phyloP scores from a whole-genome alignment of 768 basidiomycete genomes.

The Agaricus subrufescens region DNA sequence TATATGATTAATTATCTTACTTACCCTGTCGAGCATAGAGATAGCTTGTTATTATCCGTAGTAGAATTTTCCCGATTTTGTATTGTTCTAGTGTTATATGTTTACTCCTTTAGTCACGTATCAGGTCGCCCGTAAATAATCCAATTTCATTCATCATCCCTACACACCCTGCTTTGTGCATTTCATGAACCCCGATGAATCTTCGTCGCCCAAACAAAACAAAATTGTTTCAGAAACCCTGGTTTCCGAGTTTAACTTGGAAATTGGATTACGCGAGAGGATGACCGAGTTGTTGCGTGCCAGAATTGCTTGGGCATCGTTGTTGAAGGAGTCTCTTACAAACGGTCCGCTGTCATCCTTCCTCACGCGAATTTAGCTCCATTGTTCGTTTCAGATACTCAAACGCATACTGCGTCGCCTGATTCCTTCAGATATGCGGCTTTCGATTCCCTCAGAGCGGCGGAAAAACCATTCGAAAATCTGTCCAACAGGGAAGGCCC shows the following conservation, averaged over 20 bases:
- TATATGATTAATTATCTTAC: too few species aligned
- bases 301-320: slow-evolving; percentile 44
- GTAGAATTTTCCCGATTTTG: too few species aligned
- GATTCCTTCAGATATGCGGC: slow-evolving; percentile 34
- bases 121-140: too few species aligned
- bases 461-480: slow-evolving; percentile 35
- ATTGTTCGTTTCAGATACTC: neutral
- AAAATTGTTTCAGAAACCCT: slow-evolving; percentile 20
- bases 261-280: slow-evolving; percentile 39
- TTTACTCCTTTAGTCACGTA: too few species aligned
- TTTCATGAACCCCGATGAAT: slow-evolving; percentile 1
- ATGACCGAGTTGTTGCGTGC: slow-evolving; percentile 36
- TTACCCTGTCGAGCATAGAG: too few species aligned
- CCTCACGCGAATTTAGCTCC: neutral
- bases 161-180: neutral
- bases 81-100: too few species aligned
- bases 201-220: neutral
- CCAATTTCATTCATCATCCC: too few species aligned
- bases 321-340: slow-evolving; percentile 33
- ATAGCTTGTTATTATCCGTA: too few species aligned
- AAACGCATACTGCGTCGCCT: slow-evolving; percentile 15
- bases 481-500: slow-evolving; percentile 30
- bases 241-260: slow-evolving; percentile 37
- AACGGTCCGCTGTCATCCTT: slow-evolving; percentile 18
- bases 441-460: slow-evolving; percentile 32